Evolutionary conservation across 2,329 filamentous ascomycete genomes (phyloP).

Genomic region (Xylaria digitata): DNA sequence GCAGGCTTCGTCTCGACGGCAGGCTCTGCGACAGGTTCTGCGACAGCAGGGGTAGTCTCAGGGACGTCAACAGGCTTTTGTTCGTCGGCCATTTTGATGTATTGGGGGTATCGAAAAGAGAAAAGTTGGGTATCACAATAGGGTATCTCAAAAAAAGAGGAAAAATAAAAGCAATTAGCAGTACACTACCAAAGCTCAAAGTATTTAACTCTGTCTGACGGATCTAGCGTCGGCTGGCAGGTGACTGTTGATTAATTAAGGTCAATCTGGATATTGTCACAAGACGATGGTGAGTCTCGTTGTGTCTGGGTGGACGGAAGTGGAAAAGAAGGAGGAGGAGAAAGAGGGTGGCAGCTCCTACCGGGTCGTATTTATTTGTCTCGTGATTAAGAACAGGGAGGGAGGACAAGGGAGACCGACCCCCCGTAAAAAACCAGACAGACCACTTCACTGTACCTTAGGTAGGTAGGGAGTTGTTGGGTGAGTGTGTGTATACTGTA

Average conservation of each 20-base stretch:
- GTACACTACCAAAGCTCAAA: slow-evolving; percentile 38
- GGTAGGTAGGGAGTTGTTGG: neutral
- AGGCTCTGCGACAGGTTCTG: slow-evolving; percentile 54
- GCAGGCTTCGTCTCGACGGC: slow-evolving; percentile 48
- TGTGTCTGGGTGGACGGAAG: slow-evolving; percentile 42
- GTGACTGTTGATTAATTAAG: slow-evolving; percentile 28
- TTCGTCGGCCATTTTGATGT: slow-evolving; percentile 74
- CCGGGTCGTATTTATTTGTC: slow-evolving; percentile 52
- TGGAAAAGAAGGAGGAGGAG: slow-evolving; percentile 46
- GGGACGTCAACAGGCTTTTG: slow-evolving; percentile 75
- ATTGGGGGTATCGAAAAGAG: slow-evolving; percentile 51
- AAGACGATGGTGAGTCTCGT: slow-evolving; percentile 33
- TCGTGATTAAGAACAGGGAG: slow-evolving; percentile 44
- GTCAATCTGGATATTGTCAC: slow-evolving; percentile 24
- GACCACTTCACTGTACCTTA: neutral
- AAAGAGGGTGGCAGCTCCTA: slow-evolving; percentile 48
- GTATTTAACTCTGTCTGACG: slow-evolving; percentile 32
- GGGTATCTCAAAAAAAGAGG: slow-evolving; percentile 65
- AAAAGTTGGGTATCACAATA: slow-evolving; percentile 55
- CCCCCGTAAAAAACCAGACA: slow-evolving; percentile 28
- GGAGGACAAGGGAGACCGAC: slow-evolving; percentile 38
- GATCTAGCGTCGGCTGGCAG: slow-evolving; percentile 34
- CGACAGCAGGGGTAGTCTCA: slow-evolving; percentile 59
- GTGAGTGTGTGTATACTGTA: no score
- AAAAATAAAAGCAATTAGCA: slow-evolving; percentile 49